Base-by-base conservation (phyloP, 495 filamentous ascomycete genomes). In the Parmelia sp. region DNA sequence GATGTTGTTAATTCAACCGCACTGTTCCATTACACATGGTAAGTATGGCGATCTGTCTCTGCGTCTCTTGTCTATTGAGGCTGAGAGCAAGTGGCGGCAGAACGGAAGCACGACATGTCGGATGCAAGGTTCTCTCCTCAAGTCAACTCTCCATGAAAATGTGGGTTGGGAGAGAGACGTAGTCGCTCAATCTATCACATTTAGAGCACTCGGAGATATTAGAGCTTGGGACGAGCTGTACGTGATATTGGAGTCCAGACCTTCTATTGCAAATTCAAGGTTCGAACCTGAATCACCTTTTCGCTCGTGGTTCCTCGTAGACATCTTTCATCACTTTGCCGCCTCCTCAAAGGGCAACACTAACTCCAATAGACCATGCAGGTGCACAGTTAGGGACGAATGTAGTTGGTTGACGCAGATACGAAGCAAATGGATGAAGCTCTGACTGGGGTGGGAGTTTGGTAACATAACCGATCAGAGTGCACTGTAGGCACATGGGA, bases 21-120 rank as follows among this genome's bases (percentile, higher is more conserved):
- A 17, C 65, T 85, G 9, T 74, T 79, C 67, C 77, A 85, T 73
- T 85, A 86, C 66, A 85, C 80, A 39, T 86, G 84, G 82, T 84
- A 73, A 68, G 74, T 31, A 59, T 39, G 51, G 58, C 39, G 47
- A 12, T 23, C 29, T 39, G 19, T 60, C 7, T 23, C 29, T 21
- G 47, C 57, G 25, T 62, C 42, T 51, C 56, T 19, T 21, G 25
- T 25, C 36, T 27, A 23, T 2, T 31, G 21, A 27, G 17, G 14
- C 60, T 49, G 27, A 64, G 36, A 19, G 49, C 4, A 12, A 79
- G 72, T 69, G 79, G 78, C 66, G 68, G 40, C n/a, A 72, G 66
- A 31, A 58, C 40, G 65, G 64, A 27, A 57, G 40, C 57, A 61
- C 58, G 39, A 55, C 51, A 56, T 69, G 57, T 31, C 64, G 65